Evolutionary conservation across 2,329 filamentous ascomycete species (phyloP), one percentile per base, ranked within the genome.

Genomic region (Allantophomopsis cytisporea): DNA sequence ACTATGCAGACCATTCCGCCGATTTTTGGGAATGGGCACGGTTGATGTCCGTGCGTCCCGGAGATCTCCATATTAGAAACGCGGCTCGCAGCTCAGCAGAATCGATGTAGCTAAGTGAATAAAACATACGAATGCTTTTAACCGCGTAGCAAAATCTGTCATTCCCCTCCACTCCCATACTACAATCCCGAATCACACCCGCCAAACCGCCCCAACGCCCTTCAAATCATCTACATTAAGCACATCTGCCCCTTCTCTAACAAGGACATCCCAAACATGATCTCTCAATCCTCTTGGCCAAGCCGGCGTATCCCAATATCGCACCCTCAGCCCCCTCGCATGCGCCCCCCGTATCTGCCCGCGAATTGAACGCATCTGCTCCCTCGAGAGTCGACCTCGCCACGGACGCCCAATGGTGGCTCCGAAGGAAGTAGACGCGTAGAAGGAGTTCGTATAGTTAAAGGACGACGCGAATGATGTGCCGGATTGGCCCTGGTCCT

Each of bases 361-460:
- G 31, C 61, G 55, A 31, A 76, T 51, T 33, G 55, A 61, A 16
- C 45, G 47, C 20, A 69, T 47, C 47, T 76, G 71, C 10, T 40
- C 42, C 2, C 51, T n/a, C n/a, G n/a, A n/a, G n/a, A n/a, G n/a
- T n/a, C n/a, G n/a, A n/a, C n/a, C n/a, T n/a, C n/a, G n/a, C n/a
- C n/a, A n/a, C n/a, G n/a, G n/a, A n/a, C n/a, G n/a, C n/a, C n/a
- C n/a, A n/a, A n/a, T n/a, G n/a, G n/a, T n/a, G n/a, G n/a, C n/a
- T n/a, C n/a, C 58, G 50, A 83, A 78, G 13, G 71, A 67, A 3
- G 68, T 65, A 36, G 71, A 78, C 15, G 79, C 75, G 54, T 83
- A 84, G 57, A 75, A 78, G 3, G 75, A 80, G 54, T 81, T 84
- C 14, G 60, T 58, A 1, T 50, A 42, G 49, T 65, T 64, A 57